These are phyloP conservation scores for Handroanthus guayacan DNA, from an alignment of 257 asterid species.

Conservation along the genomic window DNA sequence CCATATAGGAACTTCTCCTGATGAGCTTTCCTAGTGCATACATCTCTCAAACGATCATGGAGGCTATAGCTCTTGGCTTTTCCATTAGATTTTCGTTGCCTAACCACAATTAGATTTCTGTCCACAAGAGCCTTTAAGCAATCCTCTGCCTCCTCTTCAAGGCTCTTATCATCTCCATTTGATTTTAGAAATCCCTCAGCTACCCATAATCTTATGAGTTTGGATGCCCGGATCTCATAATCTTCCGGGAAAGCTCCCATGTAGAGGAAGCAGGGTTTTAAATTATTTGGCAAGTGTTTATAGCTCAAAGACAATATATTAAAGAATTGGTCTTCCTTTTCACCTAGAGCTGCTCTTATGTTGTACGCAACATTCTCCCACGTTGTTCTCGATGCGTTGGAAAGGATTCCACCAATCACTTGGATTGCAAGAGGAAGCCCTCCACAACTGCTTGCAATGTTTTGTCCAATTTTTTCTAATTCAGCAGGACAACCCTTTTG, in stretches of 20 bases:
- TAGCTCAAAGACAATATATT: conserved; percentile 1
- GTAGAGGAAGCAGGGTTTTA: conserved; percentile 22
- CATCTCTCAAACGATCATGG: conserved; percentile 8
- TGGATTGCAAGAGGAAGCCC: conserved; percentile 29
- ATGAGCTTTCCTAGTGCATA: neutral
- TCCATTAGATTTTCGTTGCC: neutral
- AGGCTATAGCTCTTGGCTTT: neutral
- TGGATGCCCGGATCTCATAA: conserved; percentile 13
- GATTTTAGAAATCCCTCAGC: conserved; percentile 40
- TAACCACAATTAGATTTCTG: neutral
- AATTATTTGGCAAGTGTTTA: neutral
- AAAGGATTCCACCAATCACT: conserved; percentile 14
- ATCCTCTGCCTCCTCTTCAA: conserved; percentile 29
- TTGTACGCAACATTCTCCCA: neutral
- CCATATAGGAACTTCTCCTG: neutral
- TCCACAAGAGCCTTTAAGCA: neutral
- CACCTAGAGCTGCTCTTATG: neutral
- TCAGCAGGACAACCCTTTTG: neutral
- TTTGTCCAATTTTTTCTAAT: neutral
- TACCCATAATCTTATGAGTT: conserved; percentile 33
- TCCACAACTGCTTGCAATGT: conserved; percentile 1
- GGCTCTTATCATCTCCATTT: neutral
- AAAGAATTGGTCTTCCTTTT: neutral
- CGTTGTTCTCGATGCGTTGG: neutral
- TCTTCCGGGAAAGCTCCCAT: conserved; percentile 19